Conservation (phyloP, 306 rosid genomes). For the Mucuna pruriens region DNA sequence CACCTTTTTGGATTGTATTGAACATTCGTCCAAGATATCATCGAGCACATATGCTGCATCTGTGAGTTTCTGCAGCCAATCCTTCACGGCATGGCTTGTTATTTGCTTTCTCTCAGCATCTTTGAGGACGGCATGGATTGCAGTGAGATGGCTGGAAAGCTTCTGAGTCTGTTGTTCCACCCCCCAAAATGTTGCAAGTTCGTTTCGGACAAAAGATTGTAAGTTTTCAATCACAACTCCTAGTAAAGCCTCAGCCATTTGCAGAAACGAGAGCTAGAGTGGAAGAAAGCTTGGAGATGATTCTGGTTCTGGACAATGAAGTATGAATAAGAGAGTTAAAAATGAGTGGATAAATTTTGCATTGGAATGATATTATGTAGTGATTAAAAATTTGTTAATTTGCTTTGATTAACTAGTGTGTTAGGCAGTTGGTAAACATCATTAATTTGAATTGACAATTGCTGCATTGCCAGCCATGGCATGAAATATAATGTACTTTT, state of each 20-base stretch:
- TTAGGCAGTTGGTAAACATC: no score
- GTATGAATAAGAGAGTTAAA: no score
- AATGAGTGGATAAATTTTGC: no score
- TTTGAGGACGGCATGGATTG: background rate
- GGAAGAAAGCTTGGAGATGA: background rate
- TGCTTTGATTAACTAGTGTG: no score
- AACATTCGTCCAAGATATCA: slow-evolving; percentile 26
- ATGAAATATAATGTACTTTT: no score
- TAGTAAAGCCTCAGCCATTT: slow-evolving; percentile 12
- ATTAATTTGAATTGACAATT: background rate
- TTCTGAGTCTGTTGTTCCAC: background rate
- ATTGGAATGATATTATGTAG: no score
- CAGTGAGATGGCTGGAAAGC: background rate
- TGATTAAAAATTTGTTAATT: no score
- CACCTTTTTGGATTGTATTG: background rate
- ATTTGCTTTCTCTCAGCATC: slow-evolving; percentile 32
- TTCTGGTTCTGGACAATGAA: background rate
- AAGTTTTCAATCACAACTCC: background rate
- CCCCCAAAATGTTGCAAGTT: slow-evolving; percentile 7
- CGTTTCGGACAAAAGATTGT: background rate
- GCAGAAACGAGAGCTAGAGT: background rate
- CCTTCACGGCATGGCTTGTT: background rate
- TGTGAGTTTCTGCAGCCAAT: slow-evolving; percentile 34
- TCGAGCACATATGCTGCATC: slow-evolving; percentile 24
- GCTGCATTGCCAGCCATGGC: no score